A percentile compares a stretch with the other conserved stretches of the same genome.
phyloP scores from a whole-genome alignment of 768 basidiomycete species.

The Naganishia randhawae region DNA sequence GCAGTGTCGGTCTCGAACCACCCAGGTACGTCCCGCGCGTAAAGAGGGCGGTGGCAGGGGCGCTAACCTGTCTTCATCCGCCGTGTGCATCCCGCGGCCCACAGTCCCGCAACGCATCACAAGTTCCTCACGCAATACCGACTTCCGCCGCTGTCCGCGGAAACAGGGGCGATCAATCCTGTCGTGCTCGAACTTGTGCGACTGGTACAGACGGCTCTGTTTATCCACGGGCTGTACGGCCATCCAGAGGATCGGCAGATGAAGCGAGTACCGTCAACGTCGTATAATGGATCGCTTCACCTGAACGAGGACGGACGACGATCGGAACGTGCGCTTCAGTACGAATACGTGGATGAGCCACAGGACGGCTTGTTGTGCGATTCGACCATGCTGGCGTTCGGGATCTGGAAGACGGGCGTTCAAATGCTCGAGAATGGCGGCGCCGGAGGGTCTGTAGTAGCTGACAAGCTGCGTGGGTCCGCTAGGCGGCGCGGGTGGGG shows the following conservation, averaged over 20 bases:
- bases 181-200: constrained; percentile 18
- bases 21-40: constrained; percentile 10
- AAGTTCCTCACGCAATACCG: constrained; percentile 27
- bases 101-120: constrained; percentile 20
- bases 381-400: constrained; percentile 17
- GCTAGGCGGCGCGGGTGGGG: background rate
- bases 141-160: background rate
- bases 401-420: constrained; percentile 1
- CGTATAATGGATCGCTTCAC: background rate
- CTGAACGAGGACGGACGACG: background rate
- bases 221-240: constrained; percentile 21
- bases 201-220: constrained; percentile 17
- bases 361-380: constrained; percentile 24
- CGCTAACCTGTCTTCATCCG: background rate
- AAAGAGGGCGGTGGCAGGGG: background rate
- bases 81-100: background rate
- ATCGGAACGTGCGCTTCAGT: background rate
- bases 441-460: background rate
- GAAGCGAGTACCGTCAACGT: too few relatives aligned
- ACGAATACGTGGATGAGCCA: background rate
- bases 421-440: background rate
- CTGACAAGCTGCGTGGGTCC: background rate
- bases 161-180: background rate
- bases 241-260: too few relatives aligned
- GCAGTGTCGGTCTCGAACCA: background rate